Percentiles rank a stretch among this genome's conserved stretches.
Conservation (phyloP, 1,284 basidiomycete genomes). For the Cutaneotrichosporon dermatis region DNA sequence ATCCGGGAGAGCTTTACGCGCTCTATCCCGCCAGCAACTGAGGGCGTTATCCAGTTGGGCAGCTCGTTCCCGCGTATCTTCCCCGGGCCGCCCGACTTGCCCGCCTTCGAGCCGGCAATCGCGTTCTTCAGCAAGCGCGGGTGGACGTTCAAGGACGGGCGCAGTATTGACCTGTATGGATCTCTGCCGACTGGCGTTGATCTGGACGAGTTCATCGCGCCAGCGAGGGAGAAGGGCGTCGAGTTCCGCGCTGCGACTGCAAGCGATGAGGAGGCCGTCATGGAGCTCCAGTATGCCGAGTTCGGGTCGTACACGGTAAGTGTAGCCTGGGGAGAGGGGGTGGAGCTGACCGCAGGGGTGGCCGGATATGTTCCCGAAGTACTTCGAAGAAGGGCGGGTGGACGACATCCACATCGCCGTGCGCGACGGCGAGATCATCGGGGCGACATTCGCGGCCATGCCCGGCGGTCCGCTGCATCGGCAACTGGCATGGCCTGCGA, state of each 20-base stretch:
- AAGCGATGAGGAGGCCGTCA: slow-evolving; percentile 12
- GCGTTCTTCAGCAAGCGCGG: slow-evolving; percentile 19
- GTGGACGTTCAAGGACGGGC: slow-evolving; percentile 9
- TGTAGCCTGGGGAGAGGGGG: slow-evolving; percentile 7
- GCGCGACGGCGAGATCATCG: slow-evolving; percentile 16
- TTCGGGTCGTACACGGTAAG: slow-evolving; percentile 18
- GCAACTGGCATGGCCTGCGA: slow-evolving; percentile 19
- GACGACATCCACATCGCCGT: slow-evolving; percentile 21
- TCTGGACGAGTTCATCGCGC: slow-evolving; percentile 8
- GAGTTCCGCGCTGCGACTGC: slow-evolving; percentile 15
- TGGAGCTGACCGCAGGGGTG: slow-evolving; percentile 21
- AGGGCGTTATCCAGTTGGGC: slow-evolving; percentile 24
- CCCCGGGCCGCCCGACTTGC: slow-evolving; percentile 23
- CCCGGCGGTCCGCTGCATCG: slow-evolving; percentile 6
- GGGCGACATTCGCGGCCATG: slow-evolving; percentile 21
- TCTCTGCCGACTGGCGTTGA: slow-evolving; percentile 3
- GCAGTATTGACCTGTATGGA: slow-evolving; percentile 14
- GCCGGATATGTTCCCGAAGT: slow-evolving; percentile 24
- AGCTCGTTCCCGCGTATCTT: slow-evolving; percentile 27
- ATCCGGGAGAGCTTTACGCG: slow-evolving; percentile 4
- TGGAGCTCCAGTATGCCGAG: slow-evolving; percentile 18
- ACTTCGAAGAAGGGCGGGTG: slow-evolving; percentile 12
- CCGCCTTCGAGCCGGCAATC: slow-evolving; percentile 8
- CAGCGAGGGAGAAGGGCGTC: slow-evolving; percentile 12
- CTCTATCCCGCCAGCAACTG: slow-evolving; percentile 9